Evolutionary conservation across 352 stramenopile genomes (phyloP), one percentile per base, ranked within the genome.

Genomic region (Aphanomyces euteiches): DNA sequence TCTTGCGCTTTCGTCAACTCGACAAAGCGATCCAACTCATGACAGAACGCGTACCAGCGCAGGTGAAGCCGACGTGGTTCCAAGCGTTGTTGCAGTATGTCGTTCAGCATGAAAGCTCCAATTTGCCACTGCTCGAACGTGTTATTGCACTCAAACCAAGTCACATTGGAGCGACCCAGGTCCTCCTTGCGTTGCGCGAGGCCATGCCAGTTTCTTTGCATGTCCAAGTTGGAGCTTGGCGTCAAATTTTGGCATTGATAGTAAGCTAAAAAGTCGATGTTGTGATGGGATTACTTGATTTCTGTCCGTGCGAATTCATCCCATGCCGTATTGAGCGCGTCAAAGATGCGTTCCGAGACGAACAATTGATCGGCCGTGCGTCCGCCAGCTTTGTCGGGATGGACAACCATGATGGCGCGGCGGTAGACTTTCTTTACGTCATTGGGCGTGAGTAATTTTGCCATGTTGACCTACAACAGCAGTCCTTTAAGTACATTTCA

Each of bases 401-500:
- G 90, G 53, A 97, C 90, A 38, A 97, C 85, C 65, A 97, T 90
- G 89, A 97, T 97, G 40, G 90, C 88, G 73, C 93, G 93, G 56
- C 89, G 87, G 75, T 97, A 97, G 71, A 90, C 73, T 74, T 93
- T 90, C 77, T 97, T 97, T n/a, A 97, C 85, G 67, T 95, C 87
- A 50, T 83, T 78, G n/a, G 88, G 89, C 73, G 89, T 78, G 34
- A 97, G 82, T n/a, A 97, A 83, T 74, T 96, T 95, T 72, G 84
- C 90, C 87, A 97, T 94, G 77, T 92, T 92, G 17, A 96, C 83
- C 54, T 61, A 61, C 36, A 37, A 37, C 56, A 79, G 45, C 45
- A 53, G 45, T 19, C 13, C 13, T 19, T n/a, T 53, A 53, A 53
- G n/a, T 53, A 53, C 17, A 50, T 53, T 53, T 28, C 28, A 28